Conservation (phyloP, 768 basidiomycete genomes). For the Dentipellis sp. region DNA sequence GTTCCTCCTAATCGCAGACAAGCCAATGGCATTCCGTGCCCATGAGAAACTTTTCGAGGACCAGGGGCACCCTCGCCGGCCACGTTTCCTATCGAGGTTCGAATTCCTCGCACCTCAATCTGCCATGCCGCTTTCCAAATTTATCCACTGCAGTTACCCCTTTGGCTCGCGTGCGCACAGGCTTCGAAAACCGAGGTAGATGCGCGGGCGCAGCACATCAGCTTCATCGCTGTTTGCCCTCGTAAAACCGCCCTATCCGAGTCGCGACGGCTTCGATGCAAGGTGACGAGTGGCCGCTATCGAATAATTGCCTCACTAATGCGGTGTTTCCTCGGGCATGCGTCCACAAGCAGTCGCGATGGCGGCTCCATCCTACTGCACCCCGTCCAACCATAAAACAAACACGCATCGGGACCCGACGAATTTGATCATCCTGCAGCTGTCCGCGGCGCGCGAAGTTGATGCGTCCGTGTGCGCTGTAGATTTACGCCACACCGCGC, state of each 20-base stretch:
- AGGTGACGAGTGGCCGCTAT: too few species aligned
- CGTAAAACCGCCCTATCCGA: not conserved
- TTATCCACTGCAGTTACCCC: not conserved
- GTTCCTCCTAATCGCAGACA: too few species aligned
- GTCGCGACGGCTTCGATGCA: not conserved
- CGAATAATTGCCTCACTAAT: too few species aligned
- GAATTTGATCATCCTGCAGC: not conserved
- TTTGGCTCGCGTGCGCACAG: not conserved
- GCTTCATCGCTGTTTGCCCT: not conserved
- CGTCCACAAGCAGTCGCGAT: too few species aligned
- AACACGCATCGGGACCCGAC: too few species aligned
- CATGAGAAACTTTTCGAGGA: too few species aligned
- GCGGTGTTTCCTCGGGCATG: not conserved
- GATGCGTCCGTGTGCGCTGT: not conserved
- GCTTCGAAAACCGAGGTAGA: not conserved
- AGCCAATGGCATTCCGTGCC: too few species aligned
- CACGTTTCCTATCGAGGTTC: too few species aligned
- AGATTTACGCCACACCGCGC: not conserved
- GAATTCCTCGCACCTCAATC: too few species aligned
- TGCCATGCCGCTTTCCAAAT: not conserved
- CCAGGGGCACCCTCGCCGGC: too few species aligned
- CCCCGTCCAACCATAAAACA: too few species aligned
- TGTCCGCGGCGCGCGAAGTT: not conserved
- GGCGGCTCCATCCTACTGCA: too few species aligned
- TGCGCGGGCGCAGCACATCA: not conserved